A percentile compares a stretch with the other conserved stretches of the same genome.
phyloP scores from a whole-genome alignment of 371 early-diverging fungal genomes.

The Zancudomyces culisetae region DNA sequence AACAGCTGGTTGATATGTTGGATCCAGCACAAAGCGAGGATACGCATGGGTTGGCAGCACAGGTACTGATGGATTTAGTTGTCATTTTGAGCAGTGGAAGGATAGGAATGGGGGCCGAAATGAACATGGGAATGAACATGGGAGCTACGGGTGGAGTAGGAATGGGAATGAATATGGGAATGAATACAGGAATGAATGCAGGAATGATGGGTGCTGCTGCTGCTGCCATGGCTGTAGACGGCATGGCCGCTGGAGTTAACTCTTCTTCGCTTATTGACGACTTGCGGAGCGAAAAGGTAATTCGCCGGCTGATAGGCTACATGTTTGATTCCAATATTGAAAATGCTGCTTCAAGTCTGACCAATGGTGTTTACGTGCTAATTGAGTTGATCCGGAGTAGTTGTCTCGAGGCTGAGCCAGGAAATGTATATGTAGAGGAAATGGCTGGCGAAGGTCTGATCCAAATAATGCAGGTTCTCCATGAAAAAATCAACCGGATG shows the following conservation, averaged over 20 bases:
- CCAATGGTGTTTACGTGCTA: slow-evolving; percentile 79
- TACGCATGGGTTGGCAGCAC: slow-evolving; percentile 71
- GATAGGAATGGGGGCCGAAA: slow-evolving; percentile 34
- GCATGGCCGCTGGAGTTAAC: no score
- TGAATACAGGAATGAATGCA: no score
- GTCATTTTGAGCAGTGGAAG: slow-evolving; percentile 62
- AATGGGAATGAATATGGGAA: no score
- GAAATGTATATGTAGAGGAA: neutral
- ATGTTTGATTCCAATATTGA: slow-evolving; percentile 71
- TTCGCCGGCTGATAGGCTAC: slow-evolving; percentile 49
- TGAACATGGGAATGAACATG: neutral
- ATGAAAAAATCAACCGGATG: slow-evolving; percentile 30
- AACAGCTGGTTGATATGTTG: slow-evolving; percentile 47
- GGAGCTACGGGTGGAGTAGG: neutral
- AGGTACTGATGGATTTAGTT: slow-evolving; percentile 79
- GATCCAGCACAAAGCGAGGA: slow-evolving; percentile 56
- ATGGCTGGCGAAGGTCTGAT: slow-evolving; percentile 31
- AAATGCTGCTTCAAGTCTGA: slow-evolving; percentile 58
- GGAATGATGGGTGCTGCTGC: no score
- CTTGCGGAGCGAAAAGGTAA: slow-evolving; percentile 50
- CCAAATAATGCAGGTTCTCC: slow-evolving; percentile 60
- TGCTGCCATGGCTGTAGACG: no score
- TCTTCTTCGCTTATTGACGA: slow-evolving; percentile 64
- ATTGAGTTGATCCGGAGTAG: slow-evolving; percentile 89
- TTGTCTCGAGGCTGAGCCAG: slow-evolving; percentile 16